Evolutionary conservation across 2,329 filamentous ascomycete species (phyloP), one percentile per base, ranked within the genome.

Genomic region (Alternaria atra): DNA sequence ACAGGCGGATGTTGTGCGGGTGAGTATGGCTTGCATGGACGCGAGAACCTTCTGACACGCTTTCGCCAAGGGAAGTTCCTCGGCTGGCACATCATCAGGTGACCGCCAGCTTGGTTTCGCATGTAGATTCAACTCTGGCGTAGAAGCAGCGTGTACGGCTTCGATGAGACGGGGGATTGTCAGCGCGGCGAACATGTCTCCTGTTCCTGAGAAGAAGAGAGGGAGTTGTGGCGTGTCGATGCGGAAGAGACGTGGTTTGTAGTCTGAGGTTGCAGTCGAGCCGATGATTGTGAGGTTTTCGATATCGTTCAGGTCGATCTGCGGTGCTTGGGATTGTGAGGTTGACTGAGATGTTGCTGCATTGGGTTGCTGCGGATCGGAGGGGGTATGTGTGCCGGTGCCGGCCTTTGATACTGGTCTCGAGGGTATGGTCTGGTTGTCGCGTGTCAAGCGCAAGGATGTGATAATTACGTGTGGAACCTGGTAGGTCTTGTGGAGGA

Each of bases 121-220:
- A 15, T 83, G 79, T 4, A 97, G 80, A 65, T 74, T 74, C 2
- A 35, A 43, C 0, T 60, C 60, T 1, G 72, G 72, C 0, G 67
- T 71, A 6, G 73, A 69, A 0, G 82, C 81, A 3, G 80, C 80
- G 53, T 82, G 79, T 1, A 92, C 90, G 27, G 92, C 93, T 82
- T 98, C 92, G 59, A 94, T 90, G 73, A 99, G 88, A 30, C 94
- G 89, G 40, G 92, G 92, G 1, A 97, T 89, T 75, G 93, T 93
- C 46, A 99, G 85, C 7, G 94, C 94, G 30, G 93, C 94, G 75
- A 99, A 98, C 94, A 99, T 97, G 82, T 99, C 95, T 47, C 95
- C 95, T 0, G 96, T 98, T 40, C 95, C 95, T 71, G 91, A 93
- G 80, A 98, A 99, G 84, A 95, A 97, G 80, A 93, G 92, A 75